Percentiles rank a stretch among this genome's conserved stretches.
phyloP scores from a whole-genome alignment of 2,329 filamentous ascomycete species.

The Purpureocillium lavendulum region DNA sequence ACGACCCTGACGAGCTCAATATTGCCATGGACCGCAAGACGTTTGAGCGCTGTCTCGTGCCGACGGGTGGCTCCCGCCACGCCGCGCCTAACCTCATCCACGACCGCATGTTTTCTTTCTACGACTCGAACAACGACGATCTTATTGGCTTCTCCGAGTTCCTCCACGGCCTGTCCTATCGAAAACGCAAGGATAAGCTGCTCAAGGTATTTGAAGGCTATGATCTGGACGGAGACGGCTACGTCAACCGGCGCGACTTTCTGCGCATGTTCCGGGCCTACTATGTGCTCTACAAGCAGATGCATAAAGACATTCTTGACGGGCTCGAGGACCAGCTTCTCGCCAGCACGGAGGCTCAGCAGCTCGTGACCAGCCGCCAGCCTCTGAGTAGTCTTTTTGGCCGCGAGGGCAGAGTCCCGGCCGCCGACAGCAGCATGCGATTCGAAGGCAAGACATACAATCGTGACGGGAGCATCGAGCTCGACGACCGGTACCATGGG shows the following conservation, averaged over 20 bases:
- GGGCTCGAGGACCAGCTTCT: slow-evolving; percentile 71
- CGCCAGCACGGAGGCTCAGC: slow-evolving; percentile 65
- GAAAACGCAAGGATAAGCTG: slow-evolving; percentile 61
- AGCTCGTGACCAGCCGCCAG: slow-evolving; percentile 66
- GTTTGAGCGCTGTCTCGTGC: slow-evolving; percentile 85
- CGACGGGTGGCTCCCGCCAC: slow-evolving; percentile 70
- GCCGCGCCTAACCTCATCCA: slow-evolving; percentile 83
- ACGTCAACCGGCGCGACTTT: slow-evolving; percentile 77
- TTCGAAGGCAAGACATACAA: slow-evolving; percentile 61
- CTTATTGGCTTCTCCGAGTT: slow-evolving; percentile 92
- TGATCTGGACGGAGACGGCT: slow-evolving; percentile 83
- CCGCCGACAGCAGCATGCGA: slow-evolving; percentile 45
- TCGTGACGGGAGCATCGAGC: slow-evolving; percentile 53
- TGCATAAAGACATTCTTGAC: slow-evolving; percentile 76
- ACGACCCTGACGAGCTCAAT: slow-evolving; percentile 68
- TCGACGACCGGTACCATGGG: slow-evolving; percentile 48
- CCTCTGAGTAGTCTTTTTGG: slow-evolving; percentile 69
- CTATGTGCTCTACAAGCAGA: slow-evolving; percentile 82
- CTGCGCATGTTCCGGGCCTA: slow-evolving; percentile 87
- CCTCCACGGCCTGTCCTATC: slow-evolving; percentile 67
- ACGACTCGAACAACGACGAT: slow-evolving; percentile 82
- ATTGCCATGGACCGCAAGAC: slow-evolving; percentile 87
- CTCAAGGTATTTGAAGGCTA: slow-evolving; percentile 77
- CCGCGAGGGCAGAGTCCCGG: slow-evolving; percentile 60
- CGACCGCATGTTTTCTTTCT: slow-evolving; percentile 94